These are phyloP conservation scores for Chenopodium album DNA, from an alignment of 148 eudicot species.

Conservation along the genomic window DNA sequence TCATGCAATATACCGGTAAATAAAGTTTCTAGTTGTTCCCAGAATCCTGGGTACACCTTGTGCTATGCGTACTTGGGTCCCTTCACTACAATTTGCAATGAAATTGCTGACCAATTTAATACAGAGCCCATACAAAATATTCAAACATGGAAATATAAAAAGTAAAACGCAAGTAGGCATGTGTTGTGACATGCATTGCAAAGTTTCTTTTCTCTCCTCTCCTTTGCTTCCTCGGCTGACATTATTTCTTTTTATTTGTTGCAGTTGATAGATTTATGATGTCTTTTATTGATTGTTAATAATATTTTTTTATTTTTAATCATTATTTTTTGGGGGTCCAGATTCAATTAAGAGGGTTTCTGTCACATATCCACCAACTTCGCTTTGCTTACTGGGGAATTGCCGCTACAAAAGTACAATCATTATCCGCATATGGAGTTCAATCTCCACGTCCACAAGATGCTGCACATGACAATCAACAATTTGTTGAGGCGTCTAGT, in stretches of 20 bases:
- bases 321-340: conserved; percentile 26
- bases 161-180: no score
- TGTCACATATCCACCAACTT: conserved; percentile 85
- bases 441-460: conserved; percentile 82
- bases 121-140: no score
- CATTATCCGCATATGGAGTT: conserved; percentile 51
- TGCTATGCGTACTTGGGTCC: no score
- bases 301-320: conserved; percentile 9
- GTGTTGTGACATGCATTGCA: no score
- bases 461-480: conserved; percentile 56
- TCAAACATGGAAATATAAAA: no score
- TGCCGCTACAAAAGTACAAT: conserved; percentile 65
- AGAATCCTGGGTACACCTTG: no score
- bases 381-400: conserved; percentile 83
- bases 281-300: conserved; percentile 13
- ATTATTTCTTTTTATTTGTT: neutral
- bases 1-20: no score
- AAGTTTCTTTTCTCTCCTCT: no score
- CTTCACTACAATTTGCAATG: no score
- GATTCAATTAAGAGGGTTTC: conserved; percentile 87
- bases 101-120: no score
- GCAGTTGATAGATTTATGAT: conserved; percentile 4
- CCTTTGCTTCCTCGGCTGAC: neutral
- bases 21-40: no score
- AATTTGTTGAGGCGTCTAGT: conserved; percentile 85